phyloP scores from a whole-genome alignment of 2,329 filamentous ascomycete species.

The Colletotrichum magnum region DNA sequence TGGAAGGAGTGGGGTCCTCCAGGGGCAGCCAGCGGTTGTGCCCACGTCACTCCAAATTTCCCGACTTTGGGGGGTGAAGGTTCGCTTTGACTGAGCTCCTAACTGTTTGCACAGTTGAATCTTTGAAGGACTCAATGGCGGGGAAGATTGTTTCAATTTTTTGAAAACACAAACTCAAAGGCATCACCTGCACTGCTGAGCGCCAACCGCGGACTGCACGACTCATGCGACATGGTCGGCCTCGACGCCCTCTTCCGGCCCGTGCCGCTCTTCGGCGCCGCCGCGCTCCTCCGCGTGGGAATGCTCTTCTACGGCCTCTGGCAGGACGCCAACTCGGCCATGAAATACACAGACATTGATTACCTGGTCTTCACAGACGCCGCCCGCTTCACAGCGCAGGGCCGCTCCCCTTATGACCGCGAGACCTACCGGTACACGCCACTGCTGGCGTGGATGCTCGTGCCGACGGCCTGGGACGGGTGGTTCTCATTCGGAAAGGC shows the following conservation, averaged over 20 bases:
- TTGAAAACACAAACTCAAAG: background rate
- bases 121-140: background rate
- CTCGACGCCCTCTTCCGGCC: conserved; percentile 54
- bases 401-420: conserved; percentile 83
- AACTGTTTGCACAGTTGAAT: background rate
- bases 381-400: conserved; percentile 79
- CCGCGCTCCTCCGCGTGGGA: conserved; percentile 75
- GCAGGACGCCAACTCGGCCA: conserved; percentile 90
- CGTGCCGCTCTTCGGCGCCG: conserved; percentile 67
- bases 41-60: conserved; percentile 41
- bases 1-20: background rate
- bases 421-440: conserved; percentile 99
- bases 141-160: background rate
- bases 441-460: conserved; percentile 89
- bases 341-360: conserved; percentile 99
- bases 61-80: conserved; percentile 16
- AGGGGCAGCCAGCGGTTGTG: conserved; percentile 31
- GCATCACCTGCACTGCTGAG: background rate
- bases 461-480: conserved; percentile 77
- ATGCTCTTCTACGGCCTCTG: conserved; percentile 91
- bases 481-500: conserved; percentile 91
- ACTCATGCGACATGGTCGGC: conserved; percentile 43
- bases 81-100: background rate
- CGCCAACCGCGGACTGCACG: background rate
- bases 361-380: conserved; percentile 99